Percentiles rank a stretch among this genome's conserved stretches.
These are phyloP conservation scores for Lithospermum erythrorhizon DNA, from an alignment of 257 asterid genomes.

Conservation along the genomic window DNA sequence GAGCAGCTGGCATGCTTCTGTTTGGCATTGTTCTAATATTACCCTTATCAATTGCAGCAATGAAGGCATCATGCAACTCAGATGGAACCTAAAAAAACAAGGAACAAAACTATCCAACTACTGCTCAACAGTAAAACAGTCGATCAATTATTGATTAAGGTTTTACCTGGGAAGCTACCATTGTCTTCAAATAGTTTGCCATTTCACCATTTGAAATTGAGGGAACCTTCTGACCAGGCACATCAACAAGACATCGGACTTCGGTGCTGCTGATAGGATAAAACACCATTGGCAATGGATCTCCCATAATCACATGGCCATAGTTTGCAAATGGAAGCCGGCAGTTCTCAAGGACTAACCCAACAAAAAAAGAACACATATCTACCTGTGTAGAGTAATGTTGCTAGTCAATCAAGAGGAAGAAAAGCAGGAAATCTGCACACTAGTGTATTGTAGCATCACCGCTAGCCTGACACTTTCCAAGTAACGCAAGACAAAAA, in stretches of 20 bases:
- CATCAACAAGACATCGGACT: constrained; percentile 43
- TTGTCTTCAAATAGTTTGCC: constrained; percentile 33
- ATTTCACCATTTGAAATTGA: constrained; percentile 45
- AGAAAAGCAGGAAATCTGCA: too few relatives aligned
- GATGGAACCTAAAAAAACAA: constrained; percentile 34
- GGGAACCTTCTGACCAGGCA: constrained; percentile 55
- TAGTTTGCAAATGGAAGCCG: constrained; percentile 41
- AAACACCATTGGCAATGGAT: constrained; percentile 46
- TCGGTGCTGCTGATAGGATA: constrained; percentile 49
- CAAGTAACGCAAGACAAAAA: too few relatives aligned
- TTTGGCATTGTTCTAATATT: constrained; percentile 57
- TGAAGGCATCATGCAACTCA: constrained; percentile 35
- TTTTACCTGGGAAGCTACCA: constrained; percentile 46
- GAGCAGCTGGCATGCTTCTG: constrained; percentile 63
- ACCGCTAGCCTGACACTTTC: too few relatives aligned
- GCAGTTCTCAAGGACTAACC: constrained; percentile 42
- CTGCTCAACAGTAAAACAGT: not conserved
- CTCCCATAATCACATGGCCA: constrained; percentile 46
- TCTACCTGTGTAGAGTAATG: constrained; percentile 29
- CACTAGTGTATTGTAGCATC: too few relatives aligned
- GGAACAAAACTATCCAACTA: not conserved
- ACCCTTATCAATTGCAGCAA: constrained; percentile 39
- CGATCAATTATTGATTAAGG: not conserved
- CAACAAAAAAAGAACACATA: constrained; percentile 49
- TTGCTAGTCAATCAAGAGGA: not conserved